Evolutionary conservation across 345 rosid species (phyloP).

Genomic region (Eutrema japonicum): DNA sequence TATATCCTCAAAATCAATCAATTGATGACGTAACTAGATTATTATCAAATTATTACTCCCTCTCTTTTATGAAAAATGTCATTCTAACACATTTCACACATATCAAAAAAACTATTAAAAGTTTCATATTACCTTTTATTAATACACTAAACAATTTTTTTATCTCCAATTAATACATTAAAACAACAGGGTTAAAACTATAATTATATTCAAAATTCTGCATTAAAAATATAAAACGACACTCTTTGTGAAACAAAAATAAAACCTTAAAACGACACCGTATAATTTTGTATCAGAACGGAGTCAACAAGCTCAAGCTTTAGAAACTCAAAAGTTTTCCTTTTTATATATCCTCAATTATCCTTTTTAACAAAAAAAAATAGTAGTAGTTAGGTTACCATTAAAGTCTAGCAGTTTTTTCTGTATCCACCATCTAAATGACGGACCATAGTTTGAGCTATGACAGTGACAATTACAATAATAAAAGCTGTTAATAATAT

Average conservation of each 20-base stretch:
- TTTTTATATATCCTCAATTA: not conserved
- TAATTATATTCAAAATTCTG: too few species aligned
- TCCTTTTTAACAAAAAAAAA: not conserved
- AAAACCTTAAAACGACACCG: too few species aligned
- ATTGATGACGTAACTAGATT: slow-evolving; percentile 34
- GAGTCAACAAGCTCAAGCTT: slow-evolving; percentile 35
- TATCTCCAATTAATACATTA: too few species aligned
- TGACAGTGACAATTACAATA: not conserved
- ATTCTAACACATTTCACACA: too few species aligned
- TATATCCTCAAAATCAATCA: slow-evolving; percentile 36
- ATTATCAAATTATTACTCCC: slow-evolving; percentile 21
- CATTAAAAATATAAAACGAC: too few species aligned
- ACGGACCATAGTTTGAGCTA: not conserved
- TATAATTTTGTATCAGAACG: slow-evolving; percentile 10
- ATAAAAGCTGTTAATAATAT: too few species aligned
- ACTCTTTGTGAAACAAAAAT: too few species aligned
- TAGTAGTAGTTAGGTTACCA: not conserved
- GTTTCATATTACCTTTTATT: too few species aligned
- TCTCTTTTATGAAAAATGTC: too few species aligned
- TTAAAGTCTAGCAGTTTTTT: not conserved
- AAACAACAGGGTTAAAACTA: too few species aligned
- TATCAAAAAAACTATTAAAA: too few species aligned
- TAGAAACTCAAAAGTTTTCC: not conserved
- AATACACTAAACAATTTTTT: too few species aligned
- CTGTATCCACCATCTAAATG: not conserved